Percentiles rank a stretch among this genome's conserved stretches.
Evolutionary conservation across 257 asterid species (phyloP).

Genomic region (Solanum chaucha): DNA sequence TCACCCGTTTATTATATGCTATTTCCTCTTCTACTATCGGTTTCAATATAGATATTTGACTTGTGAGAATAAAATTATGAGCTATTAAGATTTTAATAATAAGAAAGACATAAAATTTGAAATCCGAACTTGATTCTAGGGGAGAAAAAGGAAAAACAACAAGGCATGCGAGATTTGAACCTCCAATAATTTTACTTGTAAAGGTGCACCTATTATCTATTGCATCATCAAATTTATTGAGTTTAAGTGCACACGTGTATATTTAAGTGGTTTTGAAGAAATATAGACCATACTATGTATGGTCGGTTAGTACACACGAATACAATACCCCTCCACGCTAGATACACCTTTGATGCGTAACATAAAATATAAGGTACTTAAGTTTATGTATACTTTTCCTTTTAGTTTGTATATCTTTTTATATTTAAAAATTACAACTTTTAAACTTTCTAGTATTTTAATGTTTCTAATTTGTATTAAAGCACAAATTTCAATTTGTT

Average conservation of each 20-base stretch:
- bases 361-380: neutral
- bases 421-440: neutral
- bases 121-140: neutral
- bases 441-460: neutral
- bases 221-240: neutral
- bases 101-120: neutral
- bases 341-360: neutral
- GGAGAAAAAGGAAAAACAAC: neutral
- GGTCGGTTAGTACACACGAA: neutral
- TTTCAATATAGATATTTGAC: neutral
- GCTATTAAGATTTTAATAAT: too few species aligned
- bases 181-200: neutral
- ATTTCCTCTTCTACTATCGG: neutral
- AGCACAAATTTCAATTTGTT: neutral
- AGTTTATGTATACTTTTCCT: neutral
- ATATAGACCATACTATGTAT: neutral
- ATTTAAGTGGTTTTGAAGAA: neutral
- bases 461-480: neutral
- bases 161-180: neutral
- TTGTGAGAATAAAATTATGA: neutral
- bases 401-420: neutral
- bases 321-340: neutral
- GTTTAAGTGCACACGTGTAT: neutral
- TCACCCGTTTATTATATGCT: neutral
- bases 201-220: neutral